Base-by-base conservation (phyloP, 768 basidiomycete genomes). In the Termitomyces sp. region DNA sequence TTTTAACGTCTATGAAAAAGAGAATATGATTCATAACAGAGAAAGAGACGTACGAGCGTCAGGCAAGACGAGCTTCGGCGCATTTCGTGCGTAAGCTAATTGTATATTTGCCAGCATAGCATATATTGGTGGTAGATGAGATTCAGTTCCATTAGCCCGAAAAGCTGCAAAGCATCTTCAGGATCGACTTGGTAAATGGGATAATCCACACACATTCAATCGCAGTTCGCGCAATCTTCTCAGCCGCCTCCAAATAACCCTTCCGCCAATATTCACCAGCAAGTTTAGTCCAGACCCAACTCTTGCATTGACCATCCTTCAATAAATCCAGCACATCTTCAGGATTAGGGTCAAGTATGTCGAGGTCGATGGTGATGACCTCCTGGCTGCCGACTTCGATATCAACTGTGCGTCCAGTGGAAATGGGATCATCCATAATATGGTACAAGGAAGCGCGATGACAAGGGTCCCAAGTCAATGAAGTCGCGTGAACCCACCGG, bases 201-300 rank as follows among this genome's bases (percentile, higher is more conserved):
- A 33, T 20, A 44, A 45, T 52, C 39, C 40, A 55, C 54, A 38
- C 64, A 89, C 89, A 79, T 60, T 84, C 82, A 36, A 84, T 74
- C 15, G 86, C 94, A 46, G 80, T 76, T 31, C 74, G 70, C 27
- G 86, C 84, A 45, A 95, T 86, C 60, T 81, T 82, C 68, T 94
- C 88, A 12, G 93, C 93, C 7, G 83, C 86, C 23, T 84, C 82
- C 46, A 89, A 72, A 59, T 84, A 80, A 0, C 88, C 89, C 60
- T 84, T 80, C 57, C 88, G 74, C 89, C 92, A 93, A 64, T 96
- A 95, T 70, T 95, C 94, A 15, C 84, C 85, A 9, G 93, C 92
- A 20, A 95, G 77, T 57, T 83, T 84, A 1, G 89, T 84, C 91
- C 91, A 95, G 11, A 88, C 82, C 66, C 80, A 83, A 16, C 84